These are phyloP conservation scores for Pezicula neosporulosa DNA, from an alignment of 2,329 filamentous ascomycete genomes.

Conservation along the genomic window DNA sequence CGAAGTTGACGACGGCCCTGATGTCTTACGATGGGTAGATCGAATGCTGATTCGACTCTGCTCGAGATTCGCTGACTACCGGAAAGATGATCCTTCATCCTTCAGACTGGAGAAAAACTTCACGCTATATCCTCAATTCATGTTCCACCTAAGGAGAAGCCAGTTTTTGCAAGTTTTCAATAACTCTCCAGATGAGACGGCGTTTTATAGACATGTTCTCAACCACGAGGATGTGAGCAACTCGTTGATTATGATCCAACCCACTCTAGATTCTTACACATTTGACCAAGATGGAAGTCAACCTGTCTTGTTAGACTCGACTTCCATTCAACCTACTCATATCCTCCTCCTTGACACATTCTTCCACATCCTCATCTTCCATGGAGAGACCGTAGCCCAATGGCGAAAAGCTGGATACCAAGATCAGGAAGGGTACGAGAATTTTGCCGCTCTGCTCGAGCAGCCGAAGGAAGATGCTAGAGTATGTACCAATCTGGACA, in stretches of 20 bases:
- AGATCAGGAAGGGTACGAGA: slow-evolving; percentile 96
- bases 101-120: slow-evolving; percentile 99
- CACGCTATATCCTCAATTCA: slow-evolving; percentile 97
- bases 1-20: slow-evolving; percentile 96
- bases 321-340: slow-evolving; percentile 91
- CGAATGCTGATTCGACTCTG: slow-evolving; percentile 97
- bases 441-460: slow-evolving; percentile 83
- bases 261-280: slow-evolving; percentile 93
- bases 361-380: slow-evolving; percentile 99
- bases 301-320: slow-evolving; percentile 93
- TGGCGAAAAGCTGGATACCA: slow-evolving; percentile 99
- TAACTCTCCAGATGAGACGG: slow-evolving; percentile 97
- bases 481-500: slow-evolving; percentile 48
- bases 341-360: slow-evolving; percentile 95
- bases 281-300: slow-evolving; percentile 92
- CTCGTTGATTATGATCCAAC: slow-evolving; percentile 98
- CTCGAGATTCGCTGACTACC: slow-evolving; percentile 94
- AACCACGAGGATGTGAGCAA: slow-evolving; percentile 98
- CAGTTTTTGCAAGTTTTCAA: slow-evolving; percentile 99
- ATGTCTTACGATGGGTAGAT: slow-evolving; percentile 96
- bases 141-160: slow-evolving; percentile 96
- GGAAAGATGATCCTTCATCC: slow-evolving; percentile 95
- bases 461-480: slow-evolving; percentile 95
- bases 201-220: slow-evolving; percentile 96
- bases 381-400: slow-evolving; percentile 95